These are phyloP conservation scores for Sparassis latifolia DNA, from an alignment of 1,284 basidiomycete species.

Conservation along the genomic window DNA sequence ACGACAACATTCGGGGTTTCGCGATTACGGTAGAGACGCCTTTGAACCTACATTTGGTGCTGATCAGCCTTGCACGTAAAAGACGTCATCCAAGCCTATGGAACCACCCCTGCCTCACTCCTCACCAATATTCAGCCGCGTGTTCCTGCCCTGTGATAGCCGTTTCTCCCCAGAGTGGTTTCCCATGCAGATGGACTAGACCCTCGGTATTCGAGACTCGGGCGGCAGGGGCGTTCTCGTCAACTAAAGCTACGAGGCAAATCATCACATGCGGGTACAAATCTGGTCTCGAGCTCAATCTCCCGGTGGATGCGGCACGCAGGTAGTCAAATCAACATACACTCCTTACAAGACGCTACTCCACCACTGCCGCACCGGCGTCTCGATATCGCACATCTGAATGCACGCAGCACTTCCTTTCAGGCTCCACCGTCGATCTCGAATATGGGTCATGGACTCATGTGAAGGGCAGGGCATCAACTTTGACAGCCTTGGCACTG, in stretches of 20 bases:
- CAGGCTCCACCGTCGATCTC: background rate
- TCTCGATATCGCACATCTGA: background rate
- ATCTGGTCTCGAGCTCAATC: background rate
- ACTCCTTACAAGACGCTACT: background rate
- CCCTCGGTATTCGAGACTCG: background rate
- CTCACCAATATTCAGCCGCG: background rate
- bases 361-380: background rate
- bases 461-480: background rate
- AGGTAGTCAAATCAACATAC: background rate
- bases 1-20: no score
- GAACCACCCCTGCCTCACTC: background rate
- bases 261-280: background rate
- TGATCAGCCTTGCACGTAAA: background rate
- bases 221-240: background rate
- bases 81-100: background rate
- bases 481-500: background rate
- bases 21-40: no score
- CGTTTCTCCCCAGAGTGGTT: background rate
- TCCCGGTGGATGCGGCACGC: background rate
- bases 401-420: background rate
- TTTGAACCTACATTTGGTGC: background rate
- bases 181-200: background rate
- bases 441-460: background rate
- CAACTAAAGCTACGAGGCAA: background rate
- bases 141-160: background rate